Conservation (phyloP, 352 stramenopile species). For the Globisporangium rhizosaccharum region DNA sequence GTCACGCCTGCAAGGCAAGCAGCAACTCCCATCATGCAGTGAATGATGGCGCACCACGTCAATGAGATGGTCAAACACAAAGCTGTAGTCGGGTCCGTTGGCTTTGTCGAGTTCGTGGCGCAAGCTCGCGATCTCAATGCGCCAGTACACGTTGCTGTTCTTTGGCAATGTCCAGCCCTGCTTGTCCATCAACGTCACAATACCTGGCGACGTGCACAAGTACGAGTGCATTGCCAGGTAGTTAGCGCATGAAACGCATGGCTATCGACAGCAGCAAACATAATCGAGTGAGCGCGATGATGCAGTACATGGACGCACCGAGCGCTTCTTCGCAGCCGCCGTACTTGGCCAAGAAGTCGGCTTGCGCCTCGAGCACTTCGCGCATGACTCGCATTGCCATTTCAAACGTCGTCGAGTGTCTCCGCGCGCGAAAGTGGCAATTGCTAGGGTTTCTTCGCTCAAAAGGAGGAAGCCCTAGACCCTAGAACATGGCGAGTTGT, state of each 20-base stretch:
- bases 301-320: too few species aligned
- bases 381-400: not conserved
- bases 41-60: slow-evolving; percentile 29
- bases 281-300: too few species aligned
- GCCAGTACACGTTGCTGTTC: slow-evolving; percentile 43
- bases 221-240: too few species aligned
- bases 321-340: too few species aligned
- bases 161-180: slow-evolving; percentile 38
- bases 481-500: not conserved
- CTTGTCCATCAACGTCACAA: slow-evolving; percentile 24
- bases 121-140: slow-evolving; percentile 44
- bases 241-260: not conserved
- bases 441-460: not conserved
- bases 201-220: not conserved
- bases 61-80: slow-evolving; percentile 61
- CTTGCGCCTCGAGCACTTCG: not conserved
- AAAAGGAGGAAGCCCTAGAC: not conserved
- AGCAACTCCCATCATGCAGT: not conserved
- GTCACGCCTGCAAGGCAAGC: not conserved
- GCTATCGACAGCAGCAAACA: not conserved
- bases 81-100: slow-evolving; percentile 34
- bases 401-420: not conserved
- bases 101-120: slow-evolving; percentile 33
- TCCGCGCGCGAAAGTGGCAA: not conserved
- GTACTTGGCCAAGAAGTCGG: too few species aligned